Percentiles rank a stretch among this genome's conserved stretches.
Evolutionary conservation across 306 rosid genomes (phyloP).

Genomic region (Medicago truncatula): DNA sequence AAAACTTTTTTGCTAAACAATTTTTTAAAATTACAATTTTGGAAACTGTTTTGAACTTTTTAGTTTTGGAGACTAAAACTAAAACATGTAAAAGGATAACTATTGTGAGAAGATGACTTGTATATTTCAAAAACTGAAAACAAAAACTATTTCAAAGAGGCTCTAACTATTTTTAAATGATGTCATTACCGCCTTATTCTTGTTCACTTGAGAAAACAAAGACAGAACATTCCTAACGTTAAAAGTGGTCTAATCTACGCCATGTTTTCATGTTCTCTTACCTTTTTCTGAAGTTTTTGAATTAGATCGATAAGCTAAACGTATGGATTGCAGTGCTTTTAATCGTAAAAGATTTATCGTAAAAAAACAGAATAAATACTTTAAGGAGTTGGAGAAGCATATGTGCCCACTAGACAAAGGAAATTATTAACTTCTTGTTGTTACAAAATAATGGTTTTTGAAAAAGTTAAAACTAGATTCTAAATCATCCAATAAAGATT

Average conservation of each 20-base stretch:
- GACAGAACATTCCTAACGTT: slow-evolving; percentile 75
- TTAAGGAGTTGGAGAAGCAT: background rate
- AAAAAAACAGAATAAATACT: background rate
- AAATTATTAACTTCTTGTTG: background rate
- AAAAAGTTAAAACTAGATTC: too few relatives aligned
- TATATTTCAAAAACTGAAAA: too few relatives aligned
- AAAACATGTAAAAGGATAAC: too few relatives aligned
- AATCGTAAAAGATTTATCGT: slow-evolving; percentile 2
- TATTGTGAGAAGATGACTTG: too few relatives aligned
- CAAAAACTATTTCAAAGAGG: too few relatives aligned
- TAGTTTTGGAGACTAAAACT: too few relatives aligned
- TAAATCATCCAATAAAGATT: too few relatives aligned
- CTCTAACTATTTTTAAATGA: too few relatives aligned
- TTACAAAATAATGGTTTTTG: too few relatives aligned
- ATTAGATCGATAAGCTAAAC: slow-evolving; percentile 17
- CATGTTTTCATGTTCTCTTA: slow-evolving; percentile 51
- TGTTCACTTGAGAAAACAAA: slow-evolving; percentile 24
- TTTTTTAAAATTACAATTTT: too few relatives aligned
- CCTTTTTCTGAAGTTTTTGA: slow-evolving; percentile 28
- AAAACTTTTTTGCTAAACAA: too few relatives aligned
- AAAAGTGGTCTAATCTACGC: slow-evolving; percentile 68
- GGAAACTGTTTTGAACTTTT: too few relatives aligned
- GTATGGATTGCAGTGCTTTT: slow-evolving; percentile 28
- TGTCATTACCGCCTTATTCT: background rate
- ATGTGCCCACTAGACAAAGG: background rate